Base-by-base conservation (phyloP, 768 basidiomycete genomes). In the Lactarius tabidus region DNA sequence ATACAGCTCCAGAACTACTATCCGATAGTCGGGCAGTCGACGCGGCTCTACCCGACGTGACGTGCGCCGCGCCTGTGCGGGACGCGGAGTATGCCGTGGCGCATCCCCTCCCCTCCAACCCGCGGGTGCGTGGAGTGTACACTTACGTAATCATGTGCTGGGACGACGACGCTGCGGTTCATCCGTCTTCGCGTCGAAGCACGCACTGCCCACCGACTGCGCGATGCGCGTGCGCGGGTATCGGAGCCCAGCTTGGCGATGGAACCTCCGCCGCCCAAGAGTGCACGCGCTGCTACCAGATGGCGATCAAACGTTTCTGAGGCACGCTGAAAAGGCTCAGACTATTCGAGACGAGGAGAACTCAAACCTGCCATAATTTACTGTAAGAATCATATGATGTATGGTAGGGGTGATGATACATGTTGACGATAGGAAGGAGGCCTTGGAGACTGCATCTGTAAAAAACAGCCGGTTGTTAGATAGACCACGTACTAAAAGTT, bases 101-200 rank as follows among this genome's bases (percentile, higher is more conserved):
- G 2, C 86, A 33, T 33, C 4, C 33, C 33, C 33, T 33, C 8
- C n/a, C n/a, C n/a, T n/a, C n/a, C 8, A 4, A 33, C 89, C 90
- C 54, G 86, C 89, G 29, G 41, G 78, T 80, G 64, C 84, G 88
- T 67, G 87, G 88, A 0, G 84, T 93, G 28, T 94, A 93, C 77
- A 93, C 93, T 43, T 95, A 93, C 76, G 81, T 93, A 73, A 86
- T 95, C 72, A 83, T 87, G 60, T 91, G 33, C 8, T 33, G 33
- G n/a, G n/a, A n/a, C n/a, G n/a, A n/a, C 33, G 91, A 91, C 18
- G 90, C 90, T 14, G 87, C 89, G 38, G 93, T 90, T 91, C 70
- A 89, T 92, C n/a, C 66, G 89, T 93, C 75, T 88, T 93, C 72
- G 88, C 87, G 51, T 89, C 88, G 31, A 94, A 95, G 75, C 93